Conservation (phyloP, 2,329 filamentous ascomycete genomes). For the Monosporascus sp. region DNA sequence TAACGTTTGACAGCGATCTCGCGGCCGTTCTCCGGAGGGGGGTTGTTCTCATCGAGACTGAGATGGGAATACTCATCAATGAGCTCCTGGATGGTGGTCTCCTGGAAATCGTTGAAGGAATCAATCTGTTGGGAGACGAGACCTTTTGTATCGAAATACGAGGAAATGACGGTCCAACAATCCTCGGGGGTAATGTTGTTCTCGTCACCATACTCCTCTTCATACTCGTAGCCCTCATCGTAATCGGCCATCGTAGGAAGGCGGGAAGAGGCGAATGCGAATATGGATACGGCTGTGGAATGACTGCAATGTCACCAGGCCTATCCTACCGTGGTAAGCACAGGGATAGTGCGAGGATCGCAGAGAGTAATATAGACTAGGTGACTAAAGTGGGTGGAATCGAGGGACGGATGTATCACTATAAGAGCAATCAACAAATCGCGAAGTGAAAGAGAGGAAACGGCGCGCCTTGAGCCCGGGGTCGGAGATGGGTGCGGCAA, state of each 20-base stretch:
- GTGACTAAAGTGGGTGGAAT: too few relatives aligned
- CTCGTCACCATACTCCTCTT: slow-evolving; percentile 63
- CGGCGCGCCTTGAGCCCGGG: background rate
- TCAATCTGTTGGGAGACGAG: slow-evolving; percentile 96
- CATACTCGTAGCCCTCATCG: slow-evolving; percentile 62
- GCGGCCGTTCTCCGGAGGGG: slow-evolving; percentile 65
- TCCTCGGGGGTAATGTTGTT: slow-evolving; percentile 89
- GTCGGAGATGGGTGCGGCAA: background rate
- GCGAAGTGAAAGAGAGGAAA: background rate
- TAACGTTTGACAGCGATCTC: slow-evolving; percentile 85
- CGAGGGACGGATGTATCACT: too few relatives aligned
- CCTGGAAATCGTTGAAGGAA: slow-evolving; percentile 96
- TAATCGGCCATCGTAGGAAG: slow-evolving; percentile 47
- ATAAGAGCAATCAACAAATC: too few relatives aligned
- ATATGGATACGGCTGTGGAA: background rate
- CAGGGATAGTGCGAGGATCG: too few relatives aligned
- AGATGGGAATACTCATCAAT: slow-evolving; percentile 88
- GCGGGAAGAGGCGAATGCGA: background rate
- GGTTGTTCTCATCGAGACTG: slow-evolving; percentile 88
- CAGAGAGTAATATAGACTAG: too few relatives aligned
- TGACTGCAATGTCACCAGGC: background rate
- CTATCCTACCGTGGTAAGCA: too few relatives aligned
- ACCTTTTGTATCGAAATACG: slow-evolving; percentile 95
- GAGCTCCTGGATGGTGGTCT: slow-evolving; percentile 89
- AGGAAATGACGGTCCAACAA: slow-evolving; percentile 95